Evolutionary conservation across 2,329 filamentous ascomycete species (phyloP), one percentile per base, ranked within the genome.

Genomic region (Didymella pomorum): DNA sequence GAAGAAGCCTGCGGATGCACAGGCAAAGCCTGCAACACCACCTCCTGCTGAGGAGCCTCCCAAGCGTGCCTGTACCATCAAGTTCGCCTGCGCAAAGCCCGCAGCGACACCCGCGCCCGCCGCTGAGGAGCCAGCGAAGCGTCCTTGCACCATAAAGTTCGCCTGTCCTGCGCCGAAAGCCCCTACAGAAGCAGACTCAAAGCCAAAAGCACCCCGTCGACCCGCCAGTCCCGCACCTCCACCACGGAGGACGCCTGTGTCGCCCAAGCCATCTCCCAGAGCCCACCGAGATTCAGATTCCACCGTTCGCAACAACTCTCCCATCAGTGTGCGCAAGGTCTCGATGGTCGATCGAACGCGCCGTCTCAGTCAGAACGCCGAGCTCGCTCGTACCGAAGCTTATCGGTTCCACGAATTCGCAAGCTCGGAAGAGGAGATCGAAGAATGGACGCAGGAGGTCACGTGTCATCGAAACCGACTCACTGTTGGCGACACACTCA

Each of bases 361-460:
- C 23, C 73, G 76, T 37, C 65, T 75, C 50, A 76, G 73, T 58
- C 62, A 69, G 49, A 72, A 76, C 52, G 73, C 76, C 20, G 78
- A 81, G 49, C 71, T 80, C 37, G 78, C 77, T 57, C 75, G 87
- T 80, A 72, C 87, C 80, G 80, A 83, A 69, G 81, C 81, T n/a
- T 80, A 78, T 43, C 78, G 82, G 47, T 98, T 97, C 73, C 92
- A 97, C 74, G 94, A 97, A 71, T 98, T 98, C 75, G 94, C 92
- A 42, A 93, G 90, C 73, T 93, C 91, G 48, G 87, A 91, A 58
- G 91, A 89, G 39, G 87, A 92, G 58, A 90, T 95, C 61, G 93
- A 97, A 57, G 93, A 97, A 69, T 99, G 95, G 95, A 91, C 96
- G 28, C 87, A 89, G 55, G 89, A 91, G 69, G 82, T 86, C 31